Evolutionary conservation across 2,329 filamentous ascomycete genomes (phyloP), one percentile per base, ranked within the genome.

Genomic region (Pseudocercospora fijiensis): DNA sequence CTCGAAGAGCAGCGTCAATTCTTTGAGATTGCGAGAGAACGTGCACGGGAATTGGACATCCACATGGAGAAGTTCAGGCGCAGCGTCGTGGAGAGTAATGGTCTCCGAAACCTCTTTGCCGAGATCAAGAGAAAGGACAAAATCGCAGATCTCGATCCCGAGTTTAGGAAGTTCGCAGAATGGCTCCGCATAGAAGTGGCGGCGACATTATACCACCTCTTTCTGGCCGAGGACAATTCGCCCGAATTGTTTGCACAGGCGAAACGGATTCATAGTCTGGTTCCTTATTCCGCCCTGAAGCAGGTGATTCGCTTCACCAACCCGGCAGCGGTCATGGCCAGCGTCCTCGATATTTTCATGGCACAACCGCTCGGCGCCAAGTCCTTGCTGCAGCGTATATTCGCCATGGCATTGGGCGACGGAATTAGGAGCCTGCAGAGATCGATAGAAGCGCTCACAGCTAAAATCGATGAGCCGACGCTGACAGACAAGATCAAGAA

Each of bases 171-270:
- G 76, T 98, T 99, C 75, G 94, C 94, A 18, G 95, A 99, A 77
- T 99, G 95, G 95, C 82, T 98, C 57, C 89, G 95, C 43, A 99
- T 99, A 73, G 95, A 99, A 80, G 89, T 99, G 56, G 95, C 95
- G 24, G 95, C 95, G 45, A 97, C 95, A 22, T 87, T 98, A 64
- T 99, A 99, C 75, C 95, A 99, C 76, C 83, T 99, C 33, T 99
- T 99, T 83, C 84, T 99, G 51, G 95, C 95, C 5, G 95, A 99
- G 76, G 95, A 99, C 79, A 99, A 99, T 77, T 97, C 94, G 0
- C 93, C 95, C 0, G 95, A 99, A 74, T 79, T 99, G 28, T 98
- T 98, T 76, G 92, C 92, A 0, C 95, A 99, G 77, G 88, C 90
- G 4, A 96, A 94, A 79, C 87, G 91, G 65, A 97, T 98, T 58